Evolutionary conservation across 2,329 filamentous ascomycete species (phyloP).

Genomic region (Neonectria coccinea): DNA sequence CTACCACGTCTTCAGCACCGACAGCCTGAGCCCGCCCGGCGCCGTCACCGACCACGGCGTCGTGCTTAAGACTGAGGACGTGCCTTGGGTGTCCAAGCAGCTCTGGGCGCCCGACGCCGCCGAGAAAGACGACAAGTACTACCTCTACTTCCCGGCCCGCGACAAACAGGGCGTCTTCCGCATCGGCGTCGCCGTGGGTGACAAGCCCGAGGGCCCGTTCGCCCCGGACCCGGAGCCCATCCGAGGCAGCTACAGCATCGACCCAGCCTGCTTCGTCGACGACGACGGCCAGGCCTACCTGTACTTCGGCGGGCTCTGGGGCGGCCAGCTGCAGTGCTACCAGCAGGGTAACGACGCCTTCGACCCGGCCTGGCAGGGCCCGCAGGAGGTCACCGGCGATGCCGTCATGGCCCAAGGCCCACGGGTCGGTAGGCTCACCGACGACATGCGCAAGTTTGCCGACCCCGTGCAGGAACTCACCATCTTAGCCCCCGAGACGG

Average conservation of each 20-base stretch:
- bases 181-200: slow-evolving; percentile 76
- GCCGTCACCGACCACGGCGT: slow-evolving; percentile 79
- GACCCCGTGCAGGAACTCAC: slow-evolving; percentile 67
- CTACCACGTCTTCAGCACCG: slow-evolving; percentile 80
- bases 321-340: slow-evolving; percentile 84
- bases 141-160: slow-evolving; percentile 81
- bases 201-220: slow-evolving; percentile 77
- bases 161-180: slow-evolving; percentile 78
- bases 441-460: slow-evolving; percentile 74
- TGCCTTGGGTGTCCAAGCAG: slow-evolving; percentile 83
- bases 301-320: slow-evolving; percentile 86
- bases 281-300: slow-evolving; percentile 54
- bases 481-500: slow-evolving; percentile 73
- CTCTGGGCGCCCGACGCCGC: slow-evolving; percentile 86
- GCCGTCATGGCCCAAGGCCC: slow-evolving; percentile 71
- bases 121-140: slow-evolving; percentile 74
- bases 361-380: slow-evolving; percentile 64
- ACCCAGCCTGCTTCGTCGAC: slow-evolving; percentile 81
- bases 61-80: slow-evolving; percentile 71
- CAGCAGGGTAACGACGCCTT: slow-evolving; percentile 65
- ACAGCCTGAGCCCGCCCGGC: slow-evolving; percentile 63
- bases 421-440: slow-evolving; percentile 72
- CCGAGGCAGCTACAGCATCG: slow-evolving; percentile 78
- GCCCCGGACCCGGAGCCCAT: slow-evolving; percentile 73
- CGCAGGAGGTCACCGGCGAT: slow-evolving; percentile 68